Conservation (phyloP, 768 basidiomycete genomes). For the Hydnum rufescens region DNA sequence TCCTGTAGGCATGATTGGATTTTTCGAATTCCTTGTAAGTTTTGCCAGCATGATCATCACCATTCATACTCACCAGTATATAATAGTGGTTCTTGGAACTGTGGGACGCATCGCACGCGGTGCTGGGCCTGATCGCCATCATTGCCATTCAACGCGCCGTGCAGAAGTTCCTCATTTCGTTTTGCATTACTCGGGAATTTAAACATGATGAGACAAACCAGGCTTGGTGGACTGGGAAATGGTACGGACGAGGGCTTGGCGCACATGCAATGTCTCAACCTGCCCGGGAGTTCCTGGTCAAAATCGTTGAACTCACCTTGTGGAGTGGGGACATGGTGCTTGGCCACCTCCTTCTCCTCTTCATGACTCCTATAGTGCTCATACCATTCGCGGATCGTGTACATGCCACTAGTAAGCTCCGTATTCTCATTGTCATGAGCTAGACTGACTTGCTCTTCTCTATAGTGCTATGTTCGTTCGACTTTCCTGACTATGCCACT, state of each 20-base stretch:
- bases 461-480: conserved; percentile 11
- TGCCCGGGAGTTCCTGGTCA: conserved; percentile 91
- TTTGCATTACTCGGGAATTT: conserved; percentile 92
- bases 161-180: conserved; percentile 84
- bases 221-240: conserved; percentile 97
- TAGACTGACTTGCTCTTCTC: not conserved
- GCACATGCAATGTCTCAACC: conserved; percentile 90
- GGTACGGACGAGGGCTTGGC: conserved; percentile 91
- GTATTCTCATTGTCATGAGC: not conserved
- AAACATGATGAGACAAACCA: conserved; percentile 98
- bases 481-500: not conserved
- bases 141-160: conserved; percentile 83
- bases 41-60: not conserved
- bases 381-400: conserved; percentile 82
- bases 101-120: conserved; percentile 83
- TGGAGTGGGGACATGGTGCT: conserved; percentile 91
- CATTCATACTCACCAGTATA: conserved; percentile 12
- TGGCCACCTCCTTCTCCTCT: conserved; percentile 72
- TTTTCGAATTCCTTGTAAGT: conserved; percentile 90
- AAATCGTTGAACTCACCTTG: conserved; percentile 86
- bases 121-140: conserved; percentile 80
- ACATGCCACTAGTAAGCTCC: conserved; percentile 66
- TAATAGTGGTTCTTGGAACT: conserved; percentile 91
- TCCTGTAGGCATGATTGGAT: conserved; percentile 42
- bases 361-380: conserved; percentile 72